phyloP scores from a whole-genome alignment of 192 early-diverging fungal species.

The Phlyctochytrium bullatum region DNA sequence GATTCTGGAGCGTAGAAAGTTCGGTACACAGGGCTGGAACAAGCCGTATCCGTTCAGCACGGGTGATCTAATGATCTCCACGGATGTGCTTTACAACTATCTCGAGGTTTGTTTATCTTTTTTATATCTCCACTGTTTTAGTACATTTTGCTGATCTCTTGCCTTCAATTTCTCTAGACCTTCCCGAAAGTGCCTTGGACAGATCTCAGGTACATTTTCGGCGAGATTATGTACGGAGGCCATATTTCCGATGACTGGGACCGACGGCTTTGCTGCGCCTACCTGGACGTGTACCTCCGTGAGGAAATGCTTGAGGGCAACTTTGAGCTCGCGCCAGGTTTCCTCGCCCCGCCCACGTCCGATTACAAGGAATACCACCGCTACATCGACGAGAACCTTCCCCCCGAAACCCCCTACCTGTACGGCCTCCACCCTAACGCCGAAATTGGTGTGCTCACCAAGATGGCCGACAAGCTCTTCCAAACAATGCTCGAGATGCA shows the following conservation, averaged over 20 bases:
- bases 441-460: constrained; percentile 65
- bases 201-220: constrained; percentile 65
- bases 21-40: constrained; percentile 69
- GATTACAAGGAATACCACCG: constrained; percentile 67
- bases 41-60: constrained; percentile 62
- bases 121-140: too few species aligned
- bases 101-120: constrained; percentile 33
- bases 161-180: constrained; percentile 23
- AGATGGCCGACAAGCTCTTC: constrained; percentile 64
- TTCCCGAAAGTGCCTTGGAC: constrained; percentile 67
- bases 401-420: constrained; percentile 59
- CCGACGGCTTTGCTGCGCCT: constrained; percentile 56
- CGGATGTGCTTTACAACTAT: constrained; percentile 63
- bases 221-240: constrained; percentile 70
- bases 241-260: constrained; percentile 71
- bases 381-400: constrained; percentile 65
- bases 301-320: constrained; percentile 63
- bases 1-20: constrained; percentile 60
- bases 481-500: constrained; percentile 68
- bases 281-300: constrained; percentile 58
- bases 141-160: constrained; percentile 2
- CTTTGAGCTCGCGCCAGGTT: constrained; percentile 65
- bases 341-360: constrained; percentile 52
- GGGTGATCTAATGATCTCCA: constrained; percentile 61
- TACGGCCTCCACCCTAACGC: constrained; percentile 68